Base-by-base conservation (phyloP, 352 stramenopile species). In the Phytophthora quininea region DNA sequence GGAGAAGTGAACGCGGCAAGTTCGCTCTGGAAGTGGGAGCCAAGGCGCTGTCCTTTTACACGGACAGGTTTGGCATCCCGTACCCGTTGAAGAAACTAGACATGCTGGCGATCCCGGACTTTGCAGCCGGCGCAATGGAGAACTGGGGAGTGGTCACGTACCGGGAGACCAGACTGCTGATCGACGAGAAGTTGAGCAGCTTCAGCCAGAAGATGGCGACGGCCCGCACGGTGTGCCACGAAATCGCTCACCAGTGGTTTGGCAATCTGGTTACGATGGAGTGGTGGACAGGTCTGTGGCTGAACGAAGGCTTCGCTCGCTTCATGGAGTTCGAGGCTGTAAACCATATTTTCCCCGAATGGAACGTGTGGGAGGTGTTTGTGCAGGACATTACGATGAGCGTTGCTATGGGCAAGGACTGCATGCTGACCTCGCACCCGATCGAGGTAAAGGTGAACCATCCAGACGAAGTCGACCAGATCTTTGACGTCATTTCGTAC, bases 241-340 rank as follows among this genome's bases (percentile, higher is more conserved):
- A 99, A 79, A 88, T 99, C 5, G 96, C 97, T 0, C 98, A 99
- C 82, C 96, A 99, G 60, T 93, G 84, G 86, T 99, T 99, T 58
- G 96, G 97, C 42, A 99, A 99, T 70, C 76, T 99, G 0, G 98
- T 99, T 11, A 99, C 98, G 7, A 99, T 99, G 97, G 86, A 94
- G 29, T 99, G 97, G 83, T 98, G 95, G 94, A 96, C 93, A n/a
- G 89, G 91, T 3, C 70, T 98, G 37, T 99, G 95, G 95, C 84
- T 99, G 3, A 99, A 99, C 74, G 98, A 99, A 73, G 97, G 97
- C 24, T 99, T 99, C 71, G 97, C 97, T 2, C 91, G 78, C 43
- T 99, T 97, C 84, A 98, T 98, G 77, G 96, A 99, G 75, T 98
- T 98, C 53, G 94, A 93, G 54, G 93, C 95, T 2, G 88, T 97